Evolutionary conservation across 305 asterid genomes (phyloP).

Genomic region (Fraxinus greggii): DNA sequence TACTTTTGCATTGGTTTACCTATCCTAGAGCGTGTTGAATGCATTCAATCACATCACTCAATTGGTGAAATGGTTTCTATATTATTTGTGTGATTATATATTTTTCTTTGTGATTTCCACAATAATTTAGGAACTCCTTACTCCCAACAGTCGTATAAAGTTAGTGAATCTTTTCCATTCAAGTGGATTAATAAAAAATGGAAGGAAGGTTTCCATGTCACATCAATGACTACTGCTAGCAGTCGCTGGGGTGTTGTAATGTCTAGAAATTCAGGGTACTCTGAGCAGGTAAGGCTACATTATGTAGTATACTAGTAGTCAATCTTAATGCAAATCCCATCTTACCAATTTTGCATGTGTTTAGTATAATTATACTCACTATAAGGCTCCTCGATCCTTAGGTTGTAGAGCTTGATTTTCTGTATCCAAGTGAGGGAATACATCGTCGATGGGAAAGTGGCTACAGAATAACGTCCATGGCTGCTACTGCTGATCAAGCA

Average conservation of each 20-base stretch:
- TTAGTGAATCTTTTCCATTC: slow-evolving; percentile 84
- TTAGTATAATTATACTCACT: not conserved
- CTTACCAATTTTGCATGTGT: not conserved
- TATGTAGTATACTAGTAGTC: not conserved
- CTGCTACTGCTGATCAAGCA: slow-evolving; percentile 74
- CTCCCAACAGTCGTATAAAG: slow-evolving; percentile 78
- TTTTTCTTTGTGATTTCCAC: slow-evolving; percentile 16
- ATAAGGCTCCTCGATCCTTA: slow-evolving; percentile 18
- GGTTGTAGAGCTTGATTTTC: slow-evolving; percentile 85
- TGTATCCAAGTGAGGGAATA: slow-evolving; percentile 78
- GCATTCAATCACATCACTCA: not conserved
- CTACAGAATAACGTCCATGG: slow-evolving; percentile 78
- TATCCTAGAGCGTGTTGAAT: not conserved
- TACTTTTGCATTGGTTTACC: not conserved
- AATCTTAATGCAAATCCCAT: not conserved
- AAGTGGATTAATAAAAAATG: slow-evolving; percentile 84
- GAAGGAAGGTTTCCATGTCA: slow-evolving; percentile 87
- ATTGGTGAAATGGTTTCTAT: not conserved
- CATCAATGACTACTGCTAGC: slow-evolving; percentile 88
- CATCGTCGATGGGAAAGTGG: slow-evolving; percentile 83
- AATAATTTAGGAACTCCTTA: slow-evolving; percentile 61
- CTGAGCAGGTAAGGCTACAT: slow-evolving; percentile 60
- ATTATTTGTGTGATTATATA: not conserved
- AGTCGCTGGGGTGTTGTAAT: slow-evolving; percentile 88
- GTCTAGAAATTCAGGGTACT: slow-evolving; percentile 75